Evolutionary conservation across 306 rosid species (phyloP).

Genomic region (Cucurbita ficifolia): DNA sequence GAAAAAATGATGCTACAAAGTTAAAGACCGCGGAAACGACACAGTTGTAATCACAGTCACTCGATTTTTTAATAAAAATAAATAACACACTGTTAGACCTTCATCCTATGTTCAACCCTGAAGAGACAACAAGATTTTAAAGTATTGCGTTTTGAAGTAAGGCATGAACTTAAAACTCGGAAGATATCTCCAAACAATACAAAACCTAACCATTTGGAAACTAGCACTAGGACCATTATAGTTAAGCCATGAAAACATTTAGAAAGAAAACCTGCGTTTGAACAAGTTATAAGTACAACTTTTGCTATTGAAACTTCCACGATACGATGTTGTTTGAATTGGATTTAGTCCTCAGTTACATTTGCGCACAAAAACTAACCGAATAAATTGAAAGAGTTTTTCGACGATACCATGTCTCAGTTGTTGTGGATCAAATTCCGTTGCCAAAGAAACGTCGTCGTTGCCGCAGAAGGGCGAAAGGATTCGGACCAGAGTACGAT

Average conservation of each 20-base stretch:
- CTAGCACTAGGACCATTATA: background rate
- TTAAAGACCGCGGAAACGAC: background rate
- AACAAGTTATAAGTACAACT: background rate
- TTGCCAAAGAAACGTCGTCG: constrained; percentile 5
- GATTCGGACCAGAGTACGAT: constrained; percentile 26
- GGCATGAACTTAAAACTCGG: background rate
- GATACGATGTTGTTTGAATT: background rate
- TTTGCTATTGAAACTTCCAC: background rate
- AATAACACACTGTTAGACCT: background rate
- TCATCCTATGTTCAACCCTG: background rate
- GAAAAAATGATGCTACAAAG: background rate
- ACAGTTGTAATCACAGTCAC: background rate
- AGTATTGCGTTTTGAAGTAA: background rate
- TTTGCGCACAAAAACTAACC: too few relatives aligned
- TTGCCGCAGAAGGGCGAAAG: constrained; percentile 29
- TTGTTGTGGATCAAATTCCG: constrained; percentile 9
- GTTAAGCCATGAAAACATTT: background rate
- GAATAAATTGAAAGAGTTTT: background rate
- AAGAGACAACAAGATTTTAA: background rate
- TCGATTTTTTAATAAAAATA: background rate
- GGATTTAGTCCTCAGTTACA: background rate
- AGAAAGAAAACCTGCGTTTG: background rate
- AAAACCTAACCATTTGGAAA: background rate
- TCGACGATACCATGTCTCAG: constrained; percentile 14
- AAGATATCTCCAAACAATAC: background rate